Conservation (phyloP, 139 green algal species). For the Mychonastes homosphaera region DNA sequence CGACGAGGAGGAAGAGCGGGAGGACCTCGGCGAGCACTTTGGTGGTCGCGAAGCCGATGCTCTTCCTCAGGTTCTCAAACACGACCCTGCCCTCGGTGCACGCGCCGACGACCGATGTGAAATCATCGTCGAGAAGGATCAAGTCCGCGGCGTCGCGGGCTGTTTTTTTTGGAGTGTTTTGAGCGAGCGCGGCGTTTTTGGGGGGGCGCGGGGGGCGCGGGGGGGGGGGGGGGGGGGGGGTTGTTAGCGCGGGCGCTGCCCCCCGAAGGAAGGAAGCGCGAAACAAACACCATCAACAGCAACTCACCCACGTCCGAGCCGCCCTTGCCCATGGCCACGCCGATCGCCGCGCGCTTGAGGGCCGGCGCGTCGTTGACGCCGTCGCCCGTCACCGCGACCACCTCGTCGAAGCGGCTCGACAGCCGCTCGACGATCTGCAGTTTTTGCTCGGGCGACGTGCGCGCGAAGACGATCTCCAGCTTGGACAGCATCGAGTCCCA, state of each 20-base stretch:
- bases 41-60: constrained; percentile 66
- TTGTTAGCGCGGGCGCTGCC: no score
- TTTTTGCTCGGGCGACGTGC: constrained; percentile 55
- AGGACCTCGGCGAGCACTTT: constrained; percentile 64
- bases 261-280: no score
- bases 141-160: constrained; percentile 58
- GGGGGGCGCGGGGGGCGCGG: no score
- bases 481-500: constrained; percentile 7
- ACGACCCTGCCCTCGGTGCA: constrained; percentile 72
- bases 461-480: constrained; percentile 60
- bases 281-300: no score
- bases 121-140: constrained; percentile 72
- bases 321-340: constrained; percentile 50
- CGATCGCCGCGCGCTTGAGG: constrained; percentile 56
- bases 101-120: constrained; percentile 72
- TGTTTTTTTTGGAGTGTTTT: no score
- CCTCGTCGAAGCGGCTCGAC: neutral
- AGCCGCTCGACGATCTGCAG: constrained; percentile 58
- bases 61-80: constrained; percentile 84
- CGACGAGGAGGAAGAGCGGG: constrained; percentile 59
- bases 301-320: constrained; percentile 9
- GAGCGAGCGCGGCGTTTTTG: no score
- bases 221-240: no score
- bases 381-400: constrained; percentile 17
- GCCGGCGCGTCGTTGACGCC: constrained; percentile 56